Evolutionary conservation across 495 filamentous ascomycete species (phyloP), one percentile per base, ranked within the genome.

Genomic region (Lophiostoma macrostomum): DNA sequence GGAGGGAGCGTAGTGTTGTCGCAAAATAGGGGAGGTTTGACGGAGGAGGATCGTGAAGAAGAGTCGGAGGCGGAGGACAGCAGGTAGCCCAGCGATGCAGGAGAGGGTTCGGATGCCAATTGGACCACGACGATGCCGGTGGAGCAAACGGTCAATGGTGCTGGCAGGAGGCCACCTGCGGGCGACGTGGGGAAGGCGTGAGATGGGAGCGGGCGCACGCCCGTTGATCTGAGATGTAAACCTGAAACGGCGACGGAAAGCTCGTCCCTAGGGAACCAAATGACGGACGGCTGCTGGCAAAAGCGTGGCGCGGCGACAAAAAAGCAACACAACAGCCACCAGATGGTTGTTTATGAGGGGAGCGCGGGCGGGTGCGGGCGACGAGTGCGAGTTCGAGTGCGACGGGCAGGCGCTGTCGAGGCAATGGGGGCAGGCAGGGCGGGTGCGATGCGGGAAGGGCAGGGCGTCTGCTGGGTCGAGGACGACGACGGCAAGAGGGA

Each of bases 161-260:
- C 22, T 19, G 45, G 28, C 29, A 27, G 35, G n/a, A 4, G 23
- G 11, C 24, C 20, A 25, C 16, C 27, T 14, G 19, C 19, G 28
- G 28, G 16, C 19, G 27, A 20, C 27, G 50, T 38, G 39, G 44
- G 50, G 57, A 25, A 50, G 29, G 38, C 25, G 56, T 19, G 38
- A 22, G 32, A 8, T 46, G 48, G 22, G 43, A 42, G 48, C 50
- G 45, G 44, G 43, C 51, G 56, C 36, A 34, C 25, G 38, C 7
- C 31, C 19, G 25, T 45, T 50, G 45, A 46, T 53, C 40, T 30
- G 25, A 40, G 58, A 56, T 46, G n/a, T 22, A 53, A n/a, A 56
- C 41, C 58, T 56, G 58, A 56, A 61, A 52, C 58, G 40, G 20
- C 46, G 47, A 52, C 51, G 37, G 19, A 34, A 27, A 49, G 20